phyloP scores from a whole-genome alignment of 108 stramenopile genomes.

The Mayamaea pseudoterrestris region DNA sequence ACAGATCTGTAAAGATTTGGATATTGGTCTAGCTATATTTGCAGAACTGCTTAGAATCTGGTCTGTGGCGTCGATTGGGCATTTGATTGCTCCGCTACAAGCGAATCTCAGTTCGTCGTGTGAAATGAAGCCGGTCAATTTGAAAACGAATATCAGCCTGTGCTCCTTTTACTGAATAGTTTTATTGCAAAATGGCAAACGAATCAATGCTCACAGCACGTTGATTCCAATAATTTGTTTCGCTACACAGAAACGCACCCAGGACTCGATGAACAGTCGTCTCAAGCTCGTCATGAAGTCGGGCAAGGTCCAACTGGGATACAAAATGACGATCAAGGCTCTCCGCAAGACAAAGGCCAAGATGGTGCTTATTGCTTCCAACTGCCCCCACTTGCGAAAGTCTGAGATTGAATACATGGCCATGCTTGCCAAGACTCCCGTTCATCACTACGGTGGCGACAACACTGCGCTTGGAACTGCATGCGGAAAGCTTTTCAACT shows the following conservation, averaged over 20 bases:
- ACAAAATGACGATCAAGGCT: slow-evolving; percentile 90
- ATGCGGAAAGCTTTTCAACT: slow-evolving; percentile 96
- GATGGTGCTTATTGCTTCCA: slow-evolving; percentile 92
- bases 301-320: slow-evolving; percentile 94
- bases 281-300: slow-evolving; percentile 99
- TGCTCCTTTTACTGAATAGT: neutral
- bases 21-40: neutral
- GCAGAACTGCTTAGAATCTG: neutral
- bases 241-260: slow-evolving; percentile 55
- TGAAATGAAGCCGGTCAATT: neutral
- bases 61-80: neutral
- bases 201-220: neutral
- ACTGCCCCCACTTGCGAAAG: slow-evolving; percentile 96
- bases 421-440: slow-evolving; percentile 93
- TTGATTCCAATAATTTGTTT: slow-evolving; percentile 6
- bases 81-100: slow-evolving; percentile 1
- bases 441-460: slow-evolving; percentile 94
- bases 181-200: neutral
- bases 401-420: slow-evolving; percentile 98
- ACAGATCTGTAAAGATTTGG: neutral
- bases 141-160: neutral
- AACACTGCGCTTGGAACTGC: slow-evolving; percentile 97
- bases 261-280: slow-evolving; percentile 96
- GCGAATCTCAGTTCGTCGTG: neutral
- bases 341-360: slow-evolving; percentile 91